phyloP scores from a whole-genome alignment of 768 basidiomycete species.

The Panus rudis region DNA sequence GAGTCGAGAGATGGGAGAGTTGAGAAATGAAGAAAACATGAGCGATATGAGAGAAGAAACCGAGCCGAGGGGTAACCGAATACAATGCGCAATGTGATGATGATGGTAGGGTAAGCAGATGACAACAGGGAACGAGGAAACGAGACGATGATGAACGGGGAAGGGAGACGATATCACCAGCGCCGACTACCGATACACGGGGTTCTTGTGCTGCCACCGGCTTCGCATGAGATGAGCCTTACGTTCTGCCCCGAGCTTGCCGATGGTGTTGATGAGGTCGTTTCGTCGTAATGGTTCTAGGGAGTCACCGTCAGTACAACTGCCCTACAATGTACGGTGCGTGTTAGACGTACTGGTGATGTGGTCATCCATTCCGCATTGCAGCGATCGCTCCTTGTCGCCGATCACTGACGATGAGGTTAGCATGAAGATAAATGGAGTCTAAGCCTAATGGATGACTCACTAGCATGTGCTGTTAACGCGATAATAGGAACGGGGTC shows the following conservation, averaged over 20 bases:
- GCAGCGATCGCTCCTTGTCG: constrained; percentile 66
- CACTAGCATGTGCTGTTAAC: constrained; percentile 93
- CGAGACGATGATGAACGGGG: too few relatives aligned
- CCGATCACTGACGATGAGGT: constrained; percentile 65
- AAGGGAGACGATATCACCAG: too few relatives aligned
- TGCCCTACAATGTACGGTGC: constrained; percentile 4
- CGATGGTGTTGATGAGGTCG: constrained; percentile 76
- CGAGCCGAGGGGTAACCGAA: too few relatives aligned
- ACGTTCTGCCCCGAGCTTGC: constrained; percentile 71
- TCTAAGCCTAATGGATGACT: constrained; percentile 27
- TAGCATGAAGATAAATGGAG: constrained; percentile 10
- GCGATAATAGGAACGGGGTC: constrained; percentile 88
- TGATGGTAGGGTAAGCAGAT: too few relatives aligned
- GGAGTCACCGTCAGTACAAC: not conserved
- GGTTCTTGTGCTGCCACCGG: too few relatives aligned
- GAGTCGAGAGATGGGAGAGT: too few relatives aligned
- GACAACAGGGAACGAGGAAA: too few relatives aligned
- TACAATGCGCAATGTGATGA: too few relatives aligned
- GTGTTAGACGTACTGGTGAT: constrained; percentile 69
- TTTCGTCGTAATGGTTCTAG: constrained; percentile 73
- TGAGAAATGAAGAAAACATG: too few relatives aligned
- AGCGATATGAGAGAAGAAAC: too few relatives aligned
- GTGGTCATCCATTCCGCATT: constrained; percentile 80
- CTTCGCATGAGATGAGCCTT: too few relatives aligned
- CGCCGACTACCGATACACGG: too few relatives aligned